Base-by-base conservation (phyloP, 2,329 filamentous ascomycete species). In the Nannizzia gypsea region DNA sequence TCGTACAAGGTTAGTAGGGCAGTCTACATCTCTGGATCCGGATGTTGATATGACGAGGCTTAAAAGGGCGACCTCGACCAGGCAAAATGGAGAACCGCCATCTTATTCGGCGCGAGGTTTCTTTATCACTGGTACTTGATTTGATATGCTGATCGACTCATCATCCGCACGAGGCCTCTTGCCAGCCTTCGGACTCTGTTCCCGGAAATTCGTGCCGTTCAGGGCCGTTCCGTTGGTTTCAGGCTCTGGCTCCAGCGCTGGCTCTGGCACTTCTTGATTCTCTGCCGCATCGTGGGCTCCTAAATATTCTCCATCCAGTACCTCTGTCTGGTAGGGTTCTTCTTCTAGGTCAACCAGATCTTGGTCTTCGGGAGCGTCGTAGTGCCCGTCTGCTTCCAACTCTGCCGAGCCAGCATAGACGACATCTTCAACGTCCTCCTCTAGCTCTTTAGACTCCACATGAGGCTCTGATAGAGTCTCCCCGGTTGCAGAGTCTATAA, bases 251-350 rank as follows among this genome's bases (percentile, higher is more conserved):
- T 36, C 13, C n/a, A 8, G 6, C 4, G 69, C 68, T 44, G 70
- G 70, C 58, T 75, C 72, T 57, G 74, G 67, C 54, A 79, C 74
- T 34, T 66, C 67, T 9, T 70, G 65, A 26, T 67, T 67, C 46
- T 66, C 64, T 5, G 65, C 55, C 9, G 69, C 60, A 26, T 70
- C 67, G 34, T 69, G 64, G n/a, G 26, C 57, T 17, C 67, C 65
- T 6, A 68, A 24, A 11, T 57, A 26, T n/a, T 52, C 15, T 26
- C 42, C 48, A 48, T 63, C 52, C 6, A 59, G 34, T 22, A 65
- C 36, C 6, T 68, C 64, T 44, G 65, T 56, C 36, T 64, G 64
- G 8, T 34, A 17, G 15, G 34, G 36, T 17, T 40, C 34, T 26
- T 57, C 55, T 22, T 17, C 15, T 26, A 4, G 8, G 36, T n/a